Conservation (phyloP, 2,329 filamentous ascomycete genomes). For the Lojkania enalia region DNA sequence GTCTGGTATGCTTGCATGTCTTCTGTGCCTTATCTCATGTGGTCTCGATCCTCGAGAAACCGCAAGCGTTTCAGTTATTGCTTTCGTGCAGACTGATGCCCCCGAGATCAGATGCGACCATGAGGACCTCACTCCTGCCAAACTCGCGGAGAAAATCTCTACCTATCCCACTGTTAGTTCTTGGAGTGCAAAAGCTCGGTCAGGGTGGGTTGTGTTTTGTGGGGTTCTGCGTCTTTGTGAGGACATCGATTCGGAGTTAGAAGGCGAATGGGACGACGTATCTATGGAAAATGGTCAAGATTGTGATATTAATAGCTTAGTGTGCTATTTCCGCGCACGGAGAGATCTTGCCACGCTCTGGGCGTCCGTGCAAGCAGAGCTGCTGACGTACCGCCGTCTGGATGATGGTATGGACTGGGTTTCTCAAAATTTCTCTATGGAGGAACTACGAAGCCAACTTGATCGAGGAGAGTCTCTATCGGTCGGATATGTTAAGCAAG, state of each 20-base stretch:
- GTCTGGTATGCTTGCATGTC: constrained; percentile 45
- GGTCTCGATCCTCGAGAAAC: constrained; percentile 30
- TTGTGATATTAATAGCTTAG: neutral
- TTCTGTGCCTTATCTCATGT: constrained; percentile 37
- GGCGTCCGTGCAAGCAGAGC: constrained; percentile 44
- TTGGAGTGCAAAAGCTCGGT: constrained; percentile 6
- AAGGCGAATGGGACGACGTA: constrained; percentile 1
- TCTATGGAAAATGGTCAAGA: neutral
- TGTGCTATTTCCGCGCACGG: neutral
- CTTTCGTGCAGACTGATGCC: constrained; percentile 8
- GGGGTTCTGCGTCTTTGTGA: constrained; percentile 20
- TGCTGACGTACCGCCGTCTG: constrained; percentile 44
- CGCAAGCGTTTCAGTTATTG: constrained; percentile 22
- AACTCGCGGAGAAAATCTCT: constrained; percentile 3
- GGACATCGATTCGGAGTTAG: constrained; percentile 4
- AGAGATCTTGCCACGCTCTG: constrained; percentile 27
- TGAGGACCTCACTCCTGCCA: constrained; percentile 20
- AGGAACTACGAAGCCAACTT: constrained; percentile 10
- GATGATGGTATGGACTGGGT: constrained; percentile 25
- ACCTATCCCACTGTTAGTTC: neutral
- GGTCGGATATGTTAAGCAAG: constrained; percentile 4
- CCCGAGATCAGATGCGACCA: constrained; percentile 21
- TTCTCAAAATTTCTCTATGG: constrained; percentile 19
- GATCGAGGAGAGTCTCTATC: constrained; percentile 2
- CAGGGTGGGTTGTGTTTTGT: constrained; percentile 28